phyloP scores from a whole-genome alignment of 108 stramenopile species.

The Stephanodiscus minutulus region DNA sequence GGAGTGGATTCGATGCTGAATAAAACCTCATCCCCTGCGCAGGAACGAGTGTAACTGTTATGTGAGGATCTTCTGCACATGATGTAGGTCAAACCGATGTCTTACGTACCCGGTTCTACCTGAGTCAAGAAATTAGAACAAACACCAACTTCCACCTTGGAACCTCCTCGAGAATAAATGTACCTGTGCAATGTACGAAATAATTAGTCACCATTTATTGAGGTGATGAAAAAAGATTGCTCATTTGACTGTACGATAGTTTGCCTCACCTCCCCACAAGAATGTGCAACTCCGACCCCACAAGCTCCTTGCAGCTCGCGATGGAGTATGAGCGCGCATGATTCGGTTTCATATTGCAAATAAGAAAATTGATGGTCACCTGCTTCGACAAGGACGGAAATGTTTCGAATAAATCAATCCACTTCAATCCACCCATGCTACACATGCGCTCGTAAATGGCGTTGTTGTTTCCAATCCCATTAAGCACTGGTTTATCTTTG shows the following conservation, averaged over 20 bases:
- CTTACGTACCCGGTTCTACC: not conserved
- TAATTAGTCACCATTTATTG: no score
- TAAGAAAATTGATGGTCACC: slow-evolving; percentile 6
- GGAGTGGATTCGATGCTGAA: slow-evolving; percentile 16
- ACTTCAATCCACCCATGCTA: slow-evolving; percentile 9
- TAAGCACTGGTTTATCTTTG: not conserved
- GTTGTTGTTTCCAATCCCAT: not conserved
- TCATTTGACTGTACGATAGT: no score
- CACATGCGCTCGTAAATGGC: not conserved
- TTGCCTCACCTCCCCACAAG: slow-evolving; percentile 12
- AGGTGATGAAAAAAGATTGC: no score
- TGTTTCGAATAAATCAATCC: slow-evolving; percentile 5
- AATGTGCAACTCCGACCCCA: slow-evolving; percentile 13
- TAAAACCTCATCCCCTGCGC: slow-evolving; percentile 11
- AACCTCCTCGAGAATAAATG: slow-evolving; percentile 17
- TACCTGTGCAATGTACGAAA: not conserved
- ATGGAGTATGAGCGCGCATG: slow-evolving; percentile 20
- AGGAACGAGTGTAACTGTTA: not conserved
- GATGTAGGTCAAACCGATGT: no score
- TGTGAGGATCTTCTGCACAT: not conserved
- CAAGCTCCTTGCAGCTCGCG: slow-evolving; percentile 9
- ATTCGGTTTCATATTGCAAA: slow-evolving; percentile 13
- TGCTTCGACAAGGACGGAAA: slow-evolving; percentile 7
- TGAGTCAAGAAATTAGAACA: slow-evolving; percentile 17
- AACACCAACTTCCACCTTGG: slow-evolving; percentile 13